Evolutionary conservation across 2,329 filamentous ascomycete species (phyloP).

Genomic region (Chaetomiaceae sp.): DNA sequence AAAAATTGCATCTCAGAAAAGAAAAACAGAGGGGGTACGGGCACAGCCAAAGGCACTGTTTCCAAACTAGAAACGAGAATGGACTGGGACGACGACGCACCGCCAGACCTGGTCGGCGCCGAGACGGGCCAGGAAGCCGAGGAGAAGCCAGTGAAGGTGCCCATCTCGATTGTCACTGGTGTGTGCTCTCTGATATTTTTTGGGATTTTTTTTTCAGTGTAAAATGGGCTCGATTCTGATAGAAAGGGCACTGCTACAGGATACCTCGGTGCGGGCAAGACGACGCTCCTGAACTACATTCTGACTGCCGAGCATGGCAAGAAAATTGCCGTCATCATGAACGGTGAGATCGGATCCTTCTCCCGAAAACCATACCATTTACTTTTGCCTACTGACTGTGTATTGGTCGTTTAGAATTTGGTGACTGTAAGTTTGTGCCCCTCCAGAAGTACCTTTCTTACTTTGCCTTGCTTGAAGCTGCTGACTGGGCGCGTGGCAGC

Average conservation of each 20-base stretch:
- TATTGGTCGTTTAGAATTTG: slow-evolving; percentile 17
- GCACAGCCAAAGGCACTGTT: too few relatives aligned
- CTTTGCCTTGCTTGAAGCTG: too few relatives aligned
- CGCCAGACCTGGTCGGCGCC: slow-evolving; percentile 58
- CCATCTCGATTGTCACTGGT: slow-evolving; percentile 82
- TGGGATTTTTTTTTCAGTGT: background rate
- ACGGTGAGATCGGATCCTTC: slow-evolving; percentile 51
- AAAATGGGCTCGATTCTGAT: slow-evolving; percentile 1
- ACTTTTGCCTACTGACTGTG: slow-evolving; percentile 14
- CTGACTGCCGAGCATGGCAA: slow-evolving; percentile 93
- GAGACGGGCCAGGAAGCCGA: slow-evolving; percentile 38
- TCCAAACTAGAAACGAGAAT: slow-evolving; percentile 35
- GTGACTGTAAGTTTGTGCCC: slow-evolving; percentile 31
- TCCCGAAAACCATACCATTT: background rate
- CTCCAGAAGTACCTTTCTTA: too few relatives aligned
- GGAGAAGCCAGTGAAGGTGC: slow-evolving; percentile 61
- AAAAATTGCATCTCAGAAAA: background rate
- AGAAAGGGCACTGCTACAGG: slow-evolving; percentile 48
- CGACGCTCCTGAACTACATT: slow-evolving; percentile 92
- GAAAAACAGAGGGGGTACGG: too few relatives aligned
- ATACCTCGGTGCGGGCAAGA: slow-evolving; percentile 94
- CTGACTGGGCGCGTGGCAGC: slow-evolving; percentile 50
- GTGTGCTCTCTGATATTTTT: slow-evolving; percentile 36
- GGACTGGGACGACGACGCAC: slow-evolving; percentile 62
- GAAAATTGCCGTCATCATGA: slow-evolving; percentile 96